phyloP scores from a whole-genome alignment of 176 grass and related monocot genomes.

The Poa pratensis region DNA sequence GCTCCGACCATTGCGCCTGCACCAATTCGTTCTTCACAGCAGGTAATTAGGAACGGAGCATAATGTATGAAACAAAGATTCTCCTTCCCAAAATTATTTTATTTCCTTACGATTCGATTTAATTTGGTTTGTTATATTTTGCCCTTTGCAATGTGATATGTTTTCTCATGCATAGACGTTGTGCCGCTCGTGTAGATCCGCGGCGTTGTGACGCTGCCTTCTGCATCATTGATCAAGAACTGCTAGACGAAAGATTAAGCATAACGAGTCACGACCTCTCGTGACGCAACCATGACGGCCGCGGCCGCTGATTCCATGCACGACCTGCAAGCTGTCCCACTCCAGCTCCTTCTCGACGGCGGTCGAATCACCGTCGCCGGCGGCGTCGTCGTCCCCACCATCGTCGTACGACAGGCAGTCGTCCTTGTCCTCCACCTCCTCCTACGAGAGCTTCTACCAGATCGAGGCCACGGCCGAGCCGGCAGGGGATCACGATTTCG shows the following conservation, averaged over 20 bases:
- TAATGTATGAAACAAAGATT: not conserved
- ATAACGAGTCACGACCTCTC: not conserved
- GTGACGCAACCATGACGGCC: conserved; percentile 15
- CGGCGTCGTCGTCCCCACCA: conserved; percentile 17
- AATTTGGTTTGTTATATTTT: not conserved
- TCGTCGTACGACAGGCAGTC: conserved; percentile 33
- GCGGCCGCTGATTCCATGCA: not conserved
- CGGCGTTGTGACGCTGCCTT: conserved; percentile 19
- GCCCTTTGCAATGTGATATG: not conserved
- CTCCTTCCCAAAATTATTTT: not conserved
- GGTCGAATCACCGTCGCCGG: not conserved
- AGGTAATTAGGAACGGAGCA: conserved; percentile 11
- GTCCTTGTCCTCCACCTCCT: conserved; percentile 25
- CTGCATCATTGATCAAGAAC: conserved; percentile 13
- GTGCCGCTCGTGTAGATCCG: conserved; percentile 9
- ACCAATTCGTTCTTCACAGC: not conserved
- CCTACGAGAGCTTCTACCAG: conserved; percentile 48
- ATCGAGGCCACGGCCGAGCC: not conserved
- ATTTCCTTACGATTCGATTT: not conserved
- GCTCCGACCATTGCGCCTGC: conserved; percentile 36
- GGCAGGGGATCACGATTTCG: not conserved
- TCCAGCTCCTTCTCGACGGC: conserved; percentile 31
- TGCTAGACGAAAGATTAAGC: not conserved
- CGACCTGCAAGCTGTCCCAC: conserved; percentile 16
- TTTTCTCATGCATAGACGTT: not conserved